Evolutionary conservation across 208 protist genomes (phyloP).

Genomic region (Leishmania turanica): DNA sequence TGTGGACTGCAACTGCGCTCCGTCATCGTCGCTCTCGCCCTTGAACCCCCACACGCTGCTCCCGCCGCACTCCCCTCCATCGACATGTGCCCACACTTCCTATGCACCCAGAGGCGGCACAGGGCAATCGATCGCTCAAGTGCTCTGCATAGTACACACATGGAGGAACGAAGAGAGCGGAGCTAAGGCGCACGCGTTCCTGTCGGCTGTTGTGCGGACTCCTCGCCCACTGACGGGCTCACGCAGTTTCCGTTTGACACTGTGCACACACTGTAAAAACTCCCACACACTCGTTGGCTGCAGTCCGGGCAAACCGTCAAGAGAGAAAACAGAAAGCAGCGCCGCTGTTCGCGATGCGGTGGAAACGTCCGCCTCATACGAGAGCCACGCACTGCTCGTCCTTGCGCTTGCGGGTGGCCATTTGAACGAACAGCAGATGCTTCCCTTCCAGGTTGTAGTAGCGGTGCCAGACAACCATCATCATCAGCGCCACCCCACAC

Average conservation of each 20-base stretch:
- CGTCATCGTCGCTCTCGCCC: neutral
- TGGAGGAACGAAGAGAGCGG: neutral
- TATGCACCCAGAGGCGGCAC: neutral
- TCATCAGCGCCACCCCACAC: constrained; percentile 23
- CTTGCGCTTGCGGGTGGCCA: constrained; percentile 51
- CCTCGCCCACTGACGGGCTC: neutral
- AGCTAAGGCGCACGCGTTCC: neutral
- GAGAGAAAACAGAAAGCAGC: neutral
- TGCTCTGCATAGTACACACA: neutral
- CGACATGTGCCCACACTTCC: neutral
- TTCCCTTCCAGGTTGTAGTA: constrained; percentile 71
- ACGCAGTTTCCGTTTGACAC: neutral
- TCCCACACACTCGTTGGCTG: neutral
- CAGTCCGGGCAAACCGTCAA: neutral
- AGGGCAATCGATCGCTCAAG: neutral
- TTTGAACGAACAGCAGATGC: constrained; percentile 73
- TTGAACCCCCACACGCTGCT: neutral
- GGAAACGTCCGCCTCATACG: neutral
- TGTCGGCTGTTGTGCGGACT: neutral
- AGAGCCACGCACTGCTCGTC: constrained; percentile 31
- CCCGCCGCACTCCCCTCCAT: neutral
- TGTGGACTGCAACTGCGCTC: neutral
- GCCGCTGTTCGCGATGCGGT: constrained; percentile 5
- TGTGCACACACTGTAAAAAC: neutral
- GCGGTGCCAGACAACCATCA: constrained; percentile 40